Evolutionary conservation across 2,329 filamentous ascomycete genomes (phyloP), one percentile per base, ranked within the genome.

Genomic region (Monosporascus sp.): DNA sequence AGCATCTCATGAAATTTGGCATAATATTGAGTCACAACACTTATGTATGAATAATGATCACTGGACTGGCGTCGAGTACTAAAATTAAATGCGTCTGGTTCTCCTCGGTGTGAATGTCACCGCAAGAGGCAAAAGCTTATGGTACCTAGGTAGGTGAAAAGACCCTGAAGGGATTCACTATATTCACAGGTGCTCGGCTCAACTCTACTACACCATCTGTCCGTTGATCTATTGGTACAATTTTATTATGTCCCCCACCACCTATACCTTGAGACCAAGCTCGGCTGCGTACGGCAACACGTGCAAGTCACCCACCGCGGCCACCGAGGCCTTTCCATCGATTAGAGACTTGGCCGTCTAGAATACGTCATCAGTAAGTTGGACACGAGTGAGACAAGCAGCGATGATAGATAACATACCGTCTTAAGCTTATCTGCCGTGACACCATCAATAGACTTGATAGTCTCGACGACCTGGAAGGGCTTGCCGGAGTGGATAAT

Each of bases 251-350:
- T 61, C 59, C 58, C 53, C 59, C 59, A 59, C 59, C 55, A 45
- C 83, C 83, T 95, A 99, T 82, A 96, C 90, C 72, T 87, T 90
- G 70, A 99, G 83, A 65, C 93, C 95, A 71, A 99, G 80, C 70
- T 99, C 94, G 75, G 92, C 89, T 61, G 91, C 94, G 70, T 87
- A 99, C 53, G 94, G 94, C 69, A 99, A 84, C 66, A 87, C 82
- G 73, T 90, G 88, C 65, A 99, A 82, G 71, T 99, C 94, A 72
- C 94, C 94, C 58, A 97, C 91, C 54, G 90, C 81, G 58, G 90
- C 88, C 58, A 97, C 89, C 51, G 90, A 87, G 49, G 93, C 92
- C 82, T 92, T 97, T 73, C 84, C 85, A 62, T 92, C 88, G 60
- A 97, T 79, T 63, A 97, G 81, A 68, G 86, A 79, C 81, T 96